Evolutionary conservation across 2,329 filamentous ascomycete genomes (phyloP), one percentile per base, ranked within the genome.

Genomic region (Epichloe coenophiala): DNA sequence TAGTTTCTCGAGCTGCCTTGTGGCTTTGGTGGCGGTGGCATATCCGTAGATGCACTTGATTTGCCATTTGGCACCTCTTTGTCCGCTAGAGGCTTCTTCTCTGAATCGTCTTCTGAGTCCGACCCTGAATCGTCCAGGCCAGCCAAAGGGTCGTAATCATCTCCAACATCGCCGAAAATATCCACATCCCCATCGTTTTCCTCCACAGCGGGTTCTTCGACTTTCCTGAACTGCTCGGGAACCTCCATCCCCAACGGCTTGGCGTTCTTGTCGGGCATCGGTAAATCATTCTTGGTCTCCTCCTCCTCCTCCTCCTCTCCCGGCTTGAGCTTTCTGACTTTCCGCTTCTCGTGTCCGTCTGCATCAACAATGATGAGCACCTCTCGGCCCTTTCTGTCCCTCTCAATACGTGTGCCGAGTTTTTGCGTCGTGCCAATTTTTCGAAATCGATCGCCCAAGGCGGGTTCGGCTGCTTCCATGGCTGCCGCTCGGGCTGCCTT

Each of bases 71-170:
- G 13, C 8, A 12, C 35, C 23, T 40, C 27, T 3, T 21, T 45
- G 23, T 48, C 31, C 23, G 37, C 19, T 31, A 12, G 33, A 6
- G 39, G n/a, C 4, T 37, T 44, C 21, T 11, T 63, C 2, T 69
- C 66, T 38, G 70, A 68, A 1, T 69, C 68, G 2, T 68, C 68
- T 60, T 65, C 74, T 0, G 68, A 71, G n/a, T 70, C 72, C 5
- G 68, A 69, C 7, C 68, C 68, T 15, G 68, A 70, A 19, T 56
- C 69, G 13, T 66, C 73, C 56, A 85, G 66, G 5, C 72, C 81
- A 3, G 80, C 81, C 41, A 86, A 64, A 1, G 82, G 82, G 60
- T 86, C 74, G 60, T 86, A 86, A 58, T 85, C 81, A 51, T 81
- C 80, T 3, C 76, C 81, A 0, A 71, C 80, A 49, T 77, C 80